Conservation (phyloP, 345 rosid genomes). For the Zanthoxylum bungeanum region DNA sequence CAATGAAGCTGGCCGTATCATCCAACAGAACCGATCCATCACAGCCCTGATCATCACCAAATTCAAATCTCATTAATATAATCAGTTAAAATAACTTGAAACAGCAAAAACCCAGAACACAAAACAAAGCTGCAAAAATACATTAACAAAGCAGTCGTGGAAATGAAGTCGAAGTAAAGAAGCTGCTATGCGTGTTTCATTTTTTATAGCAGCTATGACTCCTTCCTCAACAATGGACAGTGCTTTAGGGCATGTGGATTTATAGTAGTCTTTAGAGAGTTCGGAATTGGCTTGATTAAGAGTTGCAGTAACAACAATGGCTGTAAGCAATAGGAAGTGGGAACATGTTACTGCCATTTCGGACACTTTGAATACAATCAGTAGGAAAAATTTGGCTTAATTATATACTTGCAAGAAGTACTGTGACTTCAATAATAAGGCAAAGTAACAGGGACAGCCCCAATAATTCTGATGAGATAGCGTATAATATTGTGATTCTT, state of each 20-base stretch:
- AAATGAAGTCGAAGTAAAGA: constrained; percentile 43
- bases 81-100: no score
- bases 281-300: constrained; percentile 7
- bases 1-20: constrained; percentile 41
- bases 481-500: no score
- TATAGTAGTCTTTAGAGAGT: constrained; percentile 31
- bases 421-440: neutral
- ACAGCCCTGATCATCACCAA: constrained; percentile 38
- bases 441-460: neutral
- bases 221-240: constrained; percentile 22
- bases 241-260: constrained; percentile 32
- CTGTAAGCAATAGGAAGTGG: neutral
- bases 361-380: neutral
- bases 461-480: neutral
- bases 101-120: no score
- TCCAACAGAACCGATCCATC: constrained; percentile 54
- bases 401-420: neutral
- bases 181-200: constrained; percentile 36
- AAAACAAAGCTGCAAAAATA: constrained; percentile 6
- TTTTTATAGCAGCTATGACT: constrained; percentile 21
- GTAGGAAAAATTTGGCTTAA: neutral
- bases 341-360: constrained; percentile 2
- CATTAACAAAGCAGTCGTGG: constrained; percentile 56
- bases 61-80: no score
- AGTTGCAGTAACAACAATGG: neutral